Base-by-base conservation (phyloP, 2,329 filamentous ascomycete species). In the Ascomycota sp. region DNA sequence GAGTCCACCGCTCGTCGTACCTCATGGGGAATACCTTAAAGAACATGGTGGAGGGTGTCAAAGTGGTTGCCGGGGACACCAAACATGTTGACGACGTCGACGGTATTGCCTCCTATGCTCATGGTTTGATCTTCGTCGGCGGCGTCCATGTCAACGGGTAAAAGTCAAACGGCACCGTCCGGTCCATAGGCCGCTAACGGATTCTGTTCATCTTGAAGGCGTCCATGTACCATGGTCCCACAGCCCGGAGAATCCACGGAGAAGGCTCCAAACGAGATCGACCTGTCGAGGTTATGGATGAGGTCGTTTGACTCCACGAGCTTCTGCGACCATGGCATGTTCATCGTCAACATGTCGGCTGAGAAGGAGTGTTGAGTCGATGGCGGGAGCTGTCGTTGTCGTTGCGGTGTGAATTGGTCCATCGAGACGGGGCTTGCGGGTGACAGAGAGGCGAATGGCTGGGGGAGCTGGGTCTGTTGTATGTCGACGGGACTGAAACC, bases 131-230 rank as follows among this genome's bases (percentile, higher is more conserved):
- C 53, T 25, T 68, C 51, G 33, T 71, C 67, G 0, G 78, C 72
- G 13, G 82, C 79, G 34, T 89, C 79, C 52, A 92, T 71, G 46
- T 92, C 91, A 52, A 93, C 92, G 2, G 85, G 82, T 59, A 92
- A 73, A 50, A 91, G 92, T 80, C 85, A 95, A 5, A 78, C 80
- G 30, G 74, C 75, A 30, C 57, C 55, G 35, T 69, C 65, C 23
- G 53, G 52, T 4, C 45, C 47, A 28, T 31, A 35, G 28, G n/a
- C n/a, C n/a, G n/a, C n/a, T n/a, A n/a, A n/a, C n/a, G n/a, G n/a
- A n/a, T n/a, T n/a, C n/a, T n/a, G n/a, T n/a, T n/a, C n/a, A n/a
- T n/a, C n/a, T n/a, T 46, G 40, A 17, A 37, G 48, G 15, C 45
- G 42, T 46, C 47, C 45, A 3, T 44, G 44, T 25, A 43, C 42